A percentile compares a stretch with the other conserved stretches of the same genome.
Evolutionary conservation across 345 rosid species (phyloP).

Genomic region (Physaria fendleri): DNA sequence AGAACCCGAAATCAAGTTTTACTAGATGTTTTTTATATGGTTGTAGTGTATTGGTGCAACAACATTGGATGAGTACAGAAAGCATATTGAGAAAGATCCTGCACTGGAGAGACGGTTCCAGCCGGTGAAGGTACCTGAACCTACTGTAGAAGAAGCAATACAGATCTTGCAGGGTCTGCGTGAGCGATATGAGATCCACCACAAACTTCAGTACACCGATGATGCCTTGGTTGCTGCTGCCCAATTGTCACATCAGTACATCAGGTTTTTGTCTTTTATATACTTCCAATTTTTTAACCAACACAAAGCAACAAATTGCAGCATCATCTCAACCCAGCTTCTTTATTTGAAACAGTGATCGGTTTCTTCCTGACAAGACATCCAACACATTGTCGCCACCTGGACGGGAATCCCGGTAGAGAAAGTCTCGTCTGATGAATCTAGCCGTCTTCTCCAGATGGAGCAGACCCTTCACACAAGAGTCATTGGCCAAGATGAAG

Average conservation of each 20-base stretch:
- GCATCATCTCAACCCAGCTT: not conserved
- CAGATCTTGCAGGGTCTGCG: conserved; percentile 90
- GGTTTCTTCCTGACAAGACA: conserved; percentile 98
- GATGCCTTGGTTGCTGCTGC: conserved; percentile 89
- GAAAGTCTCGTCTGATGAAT: conserved; percentile 92
- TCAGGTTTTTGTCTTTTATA: conserved; percentile 45
- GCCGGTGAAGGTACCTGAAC: conserved; percentile 99
- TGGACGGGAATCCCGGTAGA: conserved; percentile 99
- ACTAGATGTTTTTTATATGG: not conserved
- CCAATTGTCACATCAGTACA: conserved; percentile 87
- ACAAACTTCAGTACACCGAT: conserved; percentile 94
- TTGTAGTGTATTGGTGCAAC: conserved; percentile 99
- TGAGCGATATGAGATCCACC: conserved; percentile 96
- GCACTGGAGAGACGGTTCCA: conserved; percentile 97
- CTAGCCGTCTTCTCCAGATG: conserved; percentile 91
- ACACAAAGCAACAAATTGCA: not conserved
- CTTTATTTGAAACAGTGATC: conserved; percentile 50
- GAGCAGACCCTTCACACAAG: conserved; percentile 91
- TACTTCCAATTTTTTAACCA: not conserved
- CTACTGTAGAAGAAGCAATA: conserved; percentile 88
- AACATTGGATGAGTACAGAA: conserved; percentile 92
- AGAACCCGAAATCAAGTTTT: not conserved
- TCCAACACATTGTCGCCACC: conserved; percentile 85
- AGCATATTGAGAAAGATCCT: conserved; percentile 99
- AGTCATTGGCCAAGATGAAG: conserved; percentile 97